Conservation (phyloP, 139 green algal species). For the Auxenochlorella pyrenoidosa region DNA sequence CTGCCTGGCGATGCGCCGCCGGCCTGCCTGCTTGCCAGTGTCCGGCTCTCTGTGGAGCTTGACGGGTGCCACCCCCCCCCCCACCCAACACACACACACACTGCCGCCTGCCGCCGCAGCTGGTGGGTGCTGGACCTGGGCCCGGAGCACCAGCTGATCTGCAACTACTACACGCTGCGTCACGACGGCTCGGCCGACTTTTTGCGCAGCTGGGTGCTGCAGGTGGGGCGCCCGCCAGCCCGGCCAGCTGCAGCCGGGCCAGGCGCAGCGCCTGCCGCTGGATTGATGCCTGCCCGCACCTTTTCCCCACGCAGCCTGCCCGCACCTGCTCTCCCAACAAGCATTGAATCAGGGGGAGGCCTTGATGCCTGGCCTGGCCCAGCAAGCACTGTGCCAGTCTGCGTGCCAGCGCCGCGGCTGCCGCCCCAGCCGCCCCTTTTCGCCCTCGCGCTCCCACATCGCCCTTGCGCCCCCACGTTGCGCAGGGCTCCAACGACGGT, state of each 20-base stretch:
- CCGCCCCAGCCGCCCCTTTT: no score
- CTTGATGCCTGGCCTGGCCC: no score
- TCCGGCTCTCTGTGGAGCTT: no score
- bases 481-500: conserved; percentile 79
- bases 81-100: no score
- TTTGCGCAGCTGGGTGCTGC: conserved; percentile 80
- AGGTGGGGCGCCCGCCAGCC: conserved; percentile 50
- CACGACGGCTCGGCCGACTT: conserved; percentile 84
- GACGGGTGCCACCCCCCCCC: no score
- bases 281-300: no score
- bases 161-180: conserved; percentile 88
- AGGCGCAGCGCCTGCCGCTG: background rate
- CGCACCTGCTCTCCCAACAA: no score
- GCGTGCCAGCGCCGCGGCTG: no score
- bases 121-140: conserved; percentile 89
- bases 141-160: conserved; percentile 60
- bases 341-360: no score
- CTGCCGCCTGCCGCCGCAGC: conserved; percentile 10
- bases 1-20: background rate
- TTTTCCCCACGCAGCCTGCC: no score
- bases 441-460: background rate
- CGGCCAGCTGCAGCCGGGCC: background rate
- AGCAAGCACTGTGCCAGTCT: no score
- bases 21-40: no score
- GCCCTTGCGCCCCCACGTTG: background rate